These are phyloP conservation scores for Venturia nashicola DNA, from an alignment of 2,329 filamentous ascomycete species.

Conservation along the genomic window DNA sequence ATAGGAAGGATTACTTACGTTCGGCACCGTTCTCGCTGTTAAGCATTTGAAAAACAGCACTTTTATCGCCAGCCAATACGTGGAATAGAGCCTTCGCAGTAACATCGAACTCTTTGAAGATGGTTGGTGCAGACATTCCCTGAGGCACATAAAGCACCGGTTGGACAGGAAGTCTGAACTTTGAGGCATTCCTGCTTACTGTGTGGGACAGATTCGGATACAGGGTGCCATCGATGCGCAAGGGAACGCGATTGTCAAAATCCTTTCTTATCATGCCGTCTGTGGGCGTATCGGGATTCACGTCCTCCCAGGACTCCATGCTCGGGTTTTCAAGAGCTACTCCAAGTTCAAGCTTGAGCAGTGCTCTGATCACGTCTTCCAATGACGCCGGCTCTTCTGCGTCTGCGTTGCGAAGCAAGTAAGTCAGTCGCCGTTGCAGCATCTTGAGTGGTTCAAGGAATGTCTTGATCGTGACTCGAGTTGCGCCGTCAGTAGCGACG, in stretches of 20 bases:
- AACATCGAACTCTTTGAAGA: slow-evolving; percentile 76
- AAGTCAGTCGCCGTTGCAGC: slow-evolving; percentile 72
- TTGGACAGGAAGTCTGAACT: slow-evolving; percentile 70
- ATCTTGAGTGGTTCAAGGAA: slow-evolving; percentile 81
- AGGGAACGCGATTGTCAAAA: slow-evolving; percentile 42
- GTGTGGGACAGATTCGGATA: slow-evolving; percentile 26
- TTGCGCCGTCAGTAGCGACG: slow-evolving; percentile 43
- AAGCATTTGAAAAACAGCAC: slow-evolving; percentile 81
- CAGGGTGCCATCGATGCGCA: slow-evolving; percentile 51
- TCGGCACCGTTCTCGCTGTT: slow-evolving; percentile 73
- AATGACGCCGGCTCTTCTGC: slow-evolving; percentile 52
- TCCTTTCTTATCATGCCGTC: slow-evolving; percentile 36
- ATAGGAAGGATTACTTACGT: slow-evolving; percentile 21
- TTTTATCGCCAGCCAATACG: slow-evolving; percentile 92
- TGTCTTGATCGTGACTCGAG: slow-evolving; percentile 75
- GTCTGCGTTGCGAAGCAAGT: slow-evolving; percentile 68
- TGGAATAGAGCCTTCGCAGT: slow-evolving; percentile 93
- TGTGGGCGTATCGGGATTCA: slow-evolving; percentile 46
- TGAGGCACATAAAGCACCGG: slow-evolving; percentile 76
- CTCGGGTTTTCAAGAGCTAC: slow-evolving; percentile 50
- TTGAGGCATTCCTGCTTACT: slow-evolving; percentile 41
- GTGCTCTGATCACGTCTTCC: slow-evolving; percentile 55
- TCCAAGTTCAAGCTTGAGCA: slow-evolving; percentile 62
- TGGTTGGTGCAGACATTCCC: slow-evolving; percentile 62
- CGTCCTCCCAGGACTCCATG: slow-evolving; percentile 78